Evolutionary conservation across 1,284 basidiomycete genomes (phyloP).

Genomic region (Pyrrhoderma lamaoense): DNA sequence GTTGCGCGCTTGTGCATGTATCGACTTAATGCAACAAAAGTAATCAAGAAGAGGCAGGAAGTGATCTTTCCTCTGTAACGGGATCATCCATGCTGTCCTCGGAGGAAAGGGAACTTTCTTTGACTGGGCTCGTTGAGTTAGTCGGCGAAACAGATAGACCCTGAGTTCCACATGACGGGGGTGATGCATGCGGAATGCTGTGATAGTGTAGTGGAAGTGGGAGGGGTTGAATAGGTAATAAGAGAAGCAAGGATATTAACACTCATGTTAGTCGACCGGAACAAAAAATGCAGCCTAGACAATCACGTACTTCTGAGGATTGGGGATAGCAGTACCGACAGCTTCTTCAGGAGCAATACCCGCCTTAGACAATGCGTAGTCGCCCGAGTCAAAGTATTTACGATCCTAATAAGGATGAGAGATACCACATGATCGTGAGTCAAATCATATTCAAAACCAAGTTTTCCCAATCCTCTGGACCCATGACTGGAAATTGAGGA

Average conservation of each 20-base stretch:
- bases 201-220: background rate
- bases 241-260: no score
- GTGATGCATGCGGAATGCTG: slow-evolving; percentile 72
- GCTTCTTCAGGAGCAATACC: slow-evolving; percentile 82
- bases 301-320: slow-evolving; percentile 89
- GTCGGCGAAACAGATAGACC: slow-evolving; percentile 60
- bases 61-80: no score
- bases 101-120: slow-evolving; percentile 13
- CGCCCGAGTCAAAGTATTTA: slow-evolving; percentile 97
- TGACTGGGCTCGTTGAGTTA: slow-evolving; percentile 35
- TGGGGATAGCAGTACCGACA: slow-evolving; percentile 91
- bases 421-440: slow-evolving; percentile 10
- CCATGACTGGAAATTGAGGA: no score
- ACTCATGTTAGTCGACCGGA: no score
- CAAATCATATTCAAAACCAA: no score
- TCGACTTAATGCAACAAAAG: no score
- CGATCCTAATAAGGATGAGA: slow-evolving; percentile 61
- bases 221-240: no score
- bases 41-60: no score
- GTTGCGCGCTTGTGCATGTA: no score
- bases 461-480: no score
- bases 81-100: slow-evolving; percentile 7
- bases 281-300: no score
- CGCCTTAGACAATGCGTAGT: slow-evolving; percentile 94
- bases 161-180: slow-evolving; percentile 41